These are phyloP conservation scores for Aspergillus ruber DNA, from an alignment of 2,329 filamentous ascomycete species.

Conservation along the genomic window DNA sequence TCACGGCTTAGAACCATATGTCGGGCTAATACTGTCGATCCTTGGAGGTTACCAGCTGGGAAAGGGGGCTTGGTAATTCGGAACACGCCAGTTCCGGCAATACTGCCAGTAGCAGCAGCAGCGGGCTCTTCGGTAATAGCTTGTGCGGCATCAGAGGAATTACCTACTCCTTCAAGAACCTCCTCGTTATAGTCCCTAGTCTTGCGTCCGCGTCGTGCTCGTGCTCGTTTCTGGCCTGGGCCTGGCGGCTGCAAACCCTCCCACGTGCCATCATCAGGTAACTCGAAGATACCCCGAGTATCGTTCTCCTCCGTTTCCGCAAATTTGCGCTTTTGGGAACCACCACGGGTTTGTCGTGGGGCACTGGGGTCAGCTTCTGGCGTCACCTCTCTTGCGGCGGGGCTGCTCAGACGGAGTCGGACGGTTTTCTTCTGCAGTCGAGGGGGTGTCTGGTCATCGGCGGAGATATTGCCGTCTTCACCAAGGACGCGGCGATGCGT, in stretches of 20 bases:
- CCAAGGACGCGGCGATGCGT: slow-evolving; percentile 11
- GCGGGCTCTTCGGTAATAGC: neutral
- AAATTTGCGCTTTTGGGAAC: slow-evolving; percentile 1
- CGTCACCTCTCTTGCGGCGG: neutral
- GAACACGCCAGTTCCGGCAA: neutral
- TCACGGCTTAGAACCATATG: slow-evolving; percentile 53
- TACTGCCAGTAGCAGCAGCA: slow-evolving; percentile 1
- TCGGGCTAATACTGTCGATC: slow-evolving; percentile 26
- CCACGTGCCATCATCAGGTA: neutral
- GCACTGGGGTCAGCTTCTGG: neutral
- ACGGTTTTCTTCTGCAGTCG: slow-evolving; percentile 10
- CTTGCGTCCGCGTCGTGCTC: slow-evolving; percentile 4
- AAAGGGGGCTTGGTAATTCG: neutral
- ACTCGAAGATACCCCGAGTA: neutral
- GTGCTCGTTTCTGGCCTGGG: slow-evolving; percentile 3
- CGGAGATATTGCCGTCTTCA: slow-evolving; percentile 2
- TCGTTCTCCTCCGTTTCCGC: slow-evolving; percentile 7
- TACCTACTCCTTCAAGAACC: neutral
- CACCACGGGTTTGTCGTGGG: slow-evolving; percentile 4
- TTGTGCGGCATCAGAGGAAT: neutral
- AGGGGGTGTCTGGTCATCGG: slow-evolving; percentile 11
- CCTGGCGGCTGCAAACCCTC: neutral
- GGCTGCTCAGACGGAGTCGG: slow-evolving; percentile 1
- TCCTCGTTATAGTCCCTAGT: slow-evolving; percentile 1
- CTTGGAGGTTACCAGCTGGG: slow-evolving; percentile 11